These are phyloP conservation scores for Penicillium sclerotiorum DNA, from an alignment of 2,329 filamentous ascomycete species.

Conservation along the genomic window DNA sequence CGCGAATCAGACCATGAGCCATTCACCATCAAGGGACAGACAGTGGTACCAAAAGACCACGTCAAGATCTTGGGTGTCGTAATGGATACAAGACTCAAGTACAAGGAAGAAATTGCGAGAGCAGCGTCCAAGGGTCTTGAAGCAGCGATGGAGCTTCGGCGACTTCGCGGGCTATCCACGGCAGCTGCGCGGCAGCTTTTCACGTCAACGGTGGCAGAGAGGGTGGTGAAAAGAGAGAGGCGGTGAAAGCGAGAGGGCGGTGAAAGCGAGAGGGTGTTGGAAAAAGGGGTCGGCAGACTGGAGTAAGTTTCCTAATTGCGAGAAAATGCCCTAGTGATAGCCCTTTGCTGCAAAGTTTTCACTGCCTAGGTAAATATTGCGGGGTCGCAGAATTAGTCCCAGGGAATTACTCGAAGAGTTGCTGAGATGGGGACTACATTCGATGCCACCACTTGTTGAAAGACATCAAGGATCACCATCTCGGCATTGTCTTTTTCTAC, in stretches of 20 bases:
- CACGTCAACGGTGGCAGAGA: constrained; percentile 26
- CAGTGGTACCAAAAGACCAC: constrained; percentile 17
- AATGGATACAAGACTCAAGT: constrained; percentile 31
- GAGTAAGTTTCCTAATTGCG: not conserved
- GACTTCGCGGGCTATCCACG: constrained; percentile 18
- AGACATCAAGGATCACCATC: not conserved
- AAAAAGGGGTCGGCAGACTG: not conserved
- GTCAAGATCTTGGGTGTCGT: constrained; percentile 27
- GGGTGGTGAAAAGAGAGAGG: constrained; percentile 8
- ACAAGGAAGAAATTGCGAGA: constrained; percentile 23
- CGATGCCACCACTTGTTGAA: not conserved
- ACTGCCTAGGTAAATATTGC: not conserved
- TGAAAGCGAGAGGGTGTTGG: constrained; percentile 8
- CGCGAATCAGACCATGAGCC: constrained; percentile 20
- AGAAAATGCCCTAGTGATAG: not conserved
- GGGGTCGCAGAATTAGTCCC: not conserved
- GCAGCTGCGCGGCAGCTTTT: constrained; percentile 24
- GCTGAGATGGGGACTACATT: too few species aligned
- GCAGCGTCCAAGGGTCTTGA: constrained; percentile 28
- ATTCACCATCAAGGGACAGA: constrained; percentile 25
- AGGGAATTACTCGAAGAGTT: not conserved
- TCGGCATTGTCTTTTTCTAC: not conserved
- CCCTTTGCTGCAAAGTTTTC: not conserved
- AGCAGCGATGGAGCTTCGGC: constrained; percentile 21
- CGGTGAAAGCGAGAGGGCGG: constrained; percentile 7